A percentile compares a stretch with the other conserved stretches of the same genome.
phyloP scores from a whole-genome alignment of 495 filamentous ascomycete species.

The Xylaria cubensis region DNA sequence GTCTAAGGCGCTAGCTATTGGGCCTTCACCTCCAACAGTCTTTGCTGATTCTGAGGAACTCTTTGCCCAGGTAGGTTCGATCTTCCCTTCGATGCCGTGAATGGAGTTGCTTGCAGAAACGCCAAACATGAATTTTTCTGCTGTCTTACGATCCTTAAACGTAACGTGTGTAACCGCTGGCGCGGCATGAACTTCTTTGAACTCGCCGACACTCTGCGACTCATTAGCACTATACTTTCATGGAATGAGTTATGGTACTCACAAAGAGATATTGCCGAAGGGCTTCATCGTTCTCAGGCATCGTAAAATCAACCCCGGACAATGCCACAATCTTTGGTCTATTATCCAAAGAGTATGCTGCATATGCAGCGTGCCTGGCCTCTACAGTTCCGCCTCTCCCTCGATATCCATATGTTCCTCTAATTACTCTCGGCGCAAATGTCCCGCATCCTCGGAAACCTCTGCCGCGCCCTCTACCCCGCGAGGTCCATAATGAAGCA shows the following conservation, averaged over 20 bases:
- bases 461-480: constrained; percentile 40
- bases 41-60: constrained; percentile 32
- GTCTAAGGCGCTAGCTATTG: constrained; percentile 23
- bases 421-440: constrained; percentile 51
- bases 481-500: constrained; percentile 45
- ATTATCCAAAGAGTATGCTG: constrained; percentile 84
- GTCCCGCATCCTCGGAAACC: constrained; percentile 52
- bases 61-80: constrained; percentile 77
- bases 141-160: constrained; percentile 89
- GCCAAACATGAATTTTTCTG: constrained; percentile 82
- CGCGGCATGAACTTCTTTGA: constrained; percentile 74
- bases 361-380: constrained; percentile 56
- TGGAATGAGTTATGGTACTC: constrained; percentile 44
- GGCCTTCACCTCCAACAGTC: constrained; percentile 21
- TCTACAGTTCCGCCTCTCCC: constrained; percentile 61
- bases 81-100: constrained; percentile 71
- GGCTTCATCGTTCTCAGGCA: constrained; percentile 76
- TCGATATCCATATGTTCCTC: constrained; percentile 62
- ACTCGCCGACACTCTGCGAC: constrained; percentile 79
- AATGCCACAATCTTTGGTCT: constrained; percentile 79
- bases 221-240: constrained; percentile 31
- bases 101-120: constrained; percentile 64
- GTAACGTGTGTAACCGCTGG: constrained; percentile 68
- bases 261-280: constrained; percentile 87
- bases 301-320: constrained; percentile 69